Percentiles rank a stretch among this genome's conserved stretches.
Evolutionary conservation across 2,329 filamentous ascomycete genomes (phyloP).

Genomic region (Fusarium robinianum): DNA sequence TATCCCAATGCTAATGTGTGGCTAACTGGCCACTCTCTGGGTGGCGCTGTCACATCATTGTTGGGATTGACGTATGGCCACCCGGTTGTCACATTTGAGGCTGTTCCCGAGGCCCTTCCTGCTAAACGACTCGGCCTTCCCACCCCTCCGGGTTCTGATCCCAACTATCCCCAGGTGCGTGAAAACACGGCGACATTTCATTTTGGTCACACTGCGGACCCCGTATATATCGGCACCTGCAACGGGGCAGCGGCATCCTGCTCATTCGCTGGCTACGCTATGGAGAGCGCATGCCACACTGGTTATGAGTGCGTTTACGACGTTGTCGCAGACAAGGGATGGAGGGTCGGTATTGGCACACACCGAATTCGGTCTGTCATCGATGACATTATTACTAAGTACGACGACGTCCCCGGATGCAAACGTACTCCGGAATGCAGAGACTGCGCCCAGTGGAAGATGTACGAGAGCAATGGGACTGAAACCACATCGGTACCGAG

Average conservation of each 20-base stretch:
- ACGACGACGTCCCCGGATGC: slow-evolving; percentile 80
- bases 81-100: slow-evolving; percentile 90
- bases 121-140: slow-evolving; percentile 85
- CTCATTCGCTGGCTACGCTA: slow-evolving; percentile 88
- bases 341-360: slow-evolving; percentile 87
- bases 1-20: slow-evolving; percentile 87
- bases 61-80: slow-evolving; percentile 89
- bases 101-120: slow-evolving; percentile 87
- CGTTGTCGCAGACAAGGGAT: slow-evolving; percentile 87
- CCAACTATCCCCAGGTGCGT: slow-evolving; percentile 71
- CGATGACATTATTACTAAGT: slow-evolving; percentile 80
- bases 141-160: slow-evolving; percentile 76
- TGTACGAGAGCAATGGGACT: slow-evolving; percentile 89
- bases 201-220: slow-evolving; percentile 94
- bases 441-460: slow-evolving; percentile 93
- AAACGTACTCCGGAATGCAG: slow-evolving; percentile 76
- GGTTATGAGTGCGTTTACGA: slow-evolving; percentile 90
- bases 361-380: slow-evolving; percentile 92
- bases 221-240: slow-evolving; percentile 91
- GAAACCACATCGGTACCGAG: slow-evolving; percentile 70
- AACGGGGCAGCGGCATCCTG: slow-evolving; percentile 89
- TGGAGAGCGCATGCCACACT: slow-evolving; percentile 91
- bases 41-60: slow-evolving; percentile 86
- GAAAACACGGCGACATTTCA: slow-evolving; percentile 80
- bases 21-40: slow-evolving; percentile 90